Evolutionary conservation across 2,329 filamentous ascomycete species (phyloP).

Genomic region (Stemphylium lycopersici): DNA sequence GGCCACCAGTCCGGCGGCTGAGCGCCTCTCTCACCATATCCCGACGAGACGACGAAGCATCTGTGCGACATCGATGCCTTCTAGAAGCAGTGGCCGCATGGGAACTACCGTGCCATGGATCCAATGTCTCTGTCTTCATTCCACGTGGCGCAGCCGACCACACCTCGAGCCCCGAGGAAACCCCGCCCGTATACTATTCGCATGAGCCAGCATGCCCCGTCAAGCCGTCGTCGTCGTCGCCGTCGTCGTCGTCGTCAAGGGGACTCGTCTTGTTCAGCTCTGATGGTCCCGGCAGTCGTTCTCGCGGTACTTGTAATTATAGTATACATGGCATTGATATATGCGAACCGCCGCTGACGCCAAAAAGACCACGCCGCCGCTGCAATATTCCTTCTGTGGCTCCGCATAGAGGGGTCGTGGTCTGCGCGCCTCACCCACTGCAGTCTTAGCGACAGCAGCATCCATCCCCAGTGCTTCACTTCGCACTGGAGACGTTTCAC

Average conservation of each 20-base stretch:
- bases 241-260: no score
- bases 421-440: background rate
- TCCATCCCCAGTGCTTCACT: conserved; percentile 6
- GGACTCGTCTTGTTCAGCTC: no score
- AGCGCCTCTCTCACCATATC: background rate
- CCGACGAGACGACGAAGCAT: background rate
- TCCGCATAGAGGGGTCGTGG: background rate
- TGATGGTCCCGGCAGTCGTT: no score
- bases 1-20: background rate
- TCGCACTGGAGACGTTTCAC: conserved; percentile 11
- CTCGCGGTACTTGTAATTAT: background rate
- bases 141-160: conserved; percentile 11
- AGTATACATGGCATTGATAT: background rate
- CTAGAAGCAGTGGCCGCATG: conserved; percentile 11
- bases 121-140: background rate
- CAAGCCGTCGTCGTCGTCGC: background rate
- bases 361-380: background rate
- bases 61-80: conserved; percentile 4
- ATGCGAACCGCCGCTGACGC: conserved; percentile 15
- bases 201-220: no score
- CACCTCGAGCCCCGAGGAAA: background rate
- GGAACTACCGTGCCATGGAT: conserved; percentile 1
- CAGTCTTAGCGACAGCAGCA: conserved; percentile 1
- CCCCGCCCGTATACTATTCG: background rate
- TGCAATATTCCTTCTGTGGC: background rate